Percentiles rank a stretch among this genome's conserved stretches.
Evolutionary conservation across 169 alveolate species (phyloP).

Genomic region (Cryptosporidium parvum): DNA sequence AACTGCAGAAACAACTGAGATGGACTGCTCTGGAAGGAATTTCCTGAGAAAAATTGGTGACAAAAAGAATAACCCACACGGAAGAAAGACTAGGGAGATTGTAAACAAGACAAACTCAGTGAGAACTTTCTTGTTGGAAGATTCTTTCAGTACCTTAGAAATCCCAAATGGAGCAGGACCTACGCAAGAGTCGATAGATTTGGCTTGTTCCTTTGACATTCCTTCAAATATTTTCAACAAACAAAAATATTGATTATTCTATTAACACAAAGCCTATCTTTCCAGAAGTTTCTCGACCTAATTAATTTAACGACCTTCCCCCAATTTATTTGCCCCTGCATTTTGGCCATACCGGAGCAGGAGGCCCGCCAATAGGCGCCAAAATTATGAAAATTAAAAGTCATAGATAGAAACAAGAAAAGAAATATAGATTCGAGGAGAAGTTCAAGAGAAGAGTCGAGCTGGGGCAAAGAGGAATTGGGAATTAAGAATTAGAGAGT

Average conservation of each 20-base stretch:
- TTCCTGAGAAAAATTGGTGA: slow-evolving; percentile 27
- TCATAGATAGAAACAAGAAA: not conserved
- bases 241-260: not conserved
- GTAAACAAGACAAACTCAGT: slow-evolving; percentile 47
- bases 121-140: slow-evolving; percentile 39
- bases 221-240: not conserved
- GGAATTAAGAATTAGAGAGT: not conserved
- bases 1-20: slow-evolving; percentile 54
- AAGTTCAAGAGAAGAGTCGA: not conserved
- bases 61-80: slow-evolving; percentile 66
- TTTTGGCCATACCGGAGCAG: not conserved
- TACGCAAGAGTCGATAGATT: slow-evolving; percentile 34
- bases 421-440: slow-evolving; percentile 2
- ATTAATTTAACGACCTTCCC: not conserved
- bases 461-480: not conserved
- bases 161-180: slow-evolving; percentile 74
- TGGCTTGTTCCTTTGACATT: slow-evolving; percentile 3
- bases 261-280: not conserved
- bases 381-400: not conserved
- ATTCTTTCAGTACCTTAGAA: slow-evolving; percentile 38
- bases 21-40: slow-evolving; percentile 42
- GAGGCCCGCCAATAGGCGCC: slow-evolving; percentile 9
- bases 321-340: not conserved
- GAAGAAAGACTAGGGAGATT: slow-evolving; percentile 29
- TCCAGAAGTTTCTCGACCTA: not conserved